Evolutionary conservation across 192 early-diverging fungal species (phyloP), one percentile per base, ranked within the genome.

Genomic region (Coemansia umbellata): DNA sequence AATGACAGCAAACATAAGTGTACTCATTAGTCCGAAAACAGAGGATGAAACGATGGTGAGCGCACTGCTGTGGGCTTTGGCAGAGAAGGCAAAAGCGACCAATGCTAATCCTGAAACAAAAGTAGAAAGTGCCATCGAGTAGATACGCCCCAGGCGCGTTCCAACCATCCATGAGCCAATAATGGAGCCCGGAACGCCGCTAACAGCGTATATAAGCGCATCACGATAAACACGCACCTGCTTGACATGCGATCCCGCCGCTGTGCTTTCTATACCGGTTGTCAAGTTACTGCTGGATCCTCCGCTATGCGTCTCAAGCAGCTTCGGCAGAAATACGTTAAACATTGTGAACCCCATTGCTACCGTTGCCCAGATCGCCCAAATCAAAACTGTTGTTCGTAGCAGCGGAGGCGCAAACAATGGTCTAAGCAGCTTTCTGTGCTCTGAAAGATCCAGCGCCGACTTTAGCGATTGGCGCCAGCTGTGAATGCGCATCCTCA

Each of bases 301-400:
- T 30, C 30, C 39, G 40, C 39, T 24, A 30, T 53, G 78, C 3
- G 75, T 68, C 51, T 87, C 84, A 10, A 93, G 75, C 24, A 87
- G 85, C 55, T 90, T 87, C 23, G 91, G 88, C 10, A 91, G 53
- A 55, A 92, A 92, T 6, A 85, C 87, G 65, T 92, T 92, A 61
- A 94, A 92, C 79, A 90, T 91, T n/a, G 85, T 91, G 55, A 85
- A 94, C 0, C 86, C 90, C 59, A 90, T 66, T 1, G 88, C 74
- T 4, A 87, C 83, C 14, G 90, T 56, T 0, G 80, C 76, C 91
- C 91, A 94, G 36, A 94, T 91, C 10, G 62, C 37, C 82, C 85
- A 89, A 18, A 94, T 76, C 42, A 92, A 55, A 0, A 85, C 31
- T 1, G 89, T 88, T 2, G 87, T 90, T 18, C 69, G 43, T 24